Percentiles rank a stretch among this genome's conserved stretches.
Evolutionary conservation across 2,329 filamentous ascomycete species (phyloP).

Genomic region (Phaeosphaeria sp.): DNA sequence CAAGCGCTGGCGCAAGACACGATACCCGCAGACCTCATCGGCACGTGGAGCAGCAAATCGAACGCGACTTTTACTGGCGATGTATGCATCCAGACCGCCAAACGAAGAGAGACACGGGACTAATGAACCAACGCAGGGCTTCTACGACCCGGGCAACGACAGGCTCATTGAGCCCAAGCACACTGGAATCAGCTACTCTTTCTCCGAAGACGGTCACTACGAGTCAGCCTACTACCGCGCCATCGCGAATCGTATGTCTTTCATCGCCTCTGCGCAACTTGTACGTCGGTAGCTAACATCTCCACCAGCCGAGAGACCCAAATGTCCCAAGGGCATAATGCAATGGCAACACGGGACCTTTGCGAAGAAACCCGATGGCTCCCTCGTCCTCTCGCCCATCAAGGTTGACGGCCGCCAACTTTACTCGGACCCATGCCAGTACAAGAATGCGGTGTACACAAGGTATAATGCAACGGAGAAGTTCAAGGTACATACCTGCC

Average conservation of each 20-base stretch:
- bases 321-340: constrained; percentile 70
- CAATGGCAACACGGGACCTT: constrained; percentile 77
- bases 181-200: constrained; percentile 77
- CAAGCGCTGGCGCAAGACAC: constrained; percentile 41
- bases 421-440: constrained; percentile 69
- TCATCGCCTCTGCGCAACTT: constrained; percentile 72
- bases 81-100: constrained; percentile 54
- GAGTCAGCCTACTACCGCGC: constrained; percentile 75
- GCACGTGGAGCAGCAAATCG: constrained; percentile 76
- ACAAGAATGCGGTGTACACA: constrained; percentile 64
- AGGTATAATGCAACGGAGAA: constrained; percentile 71
- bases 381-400: constrained; percentile 66
- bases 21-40: constrained; percentile 58
- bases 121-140: constrained; percentile 58
- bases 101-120: background rate
- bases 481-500: constrained; percentile 59
- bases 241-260: constrained; percentile 70
- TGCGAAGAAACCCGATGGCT: constrained; percentile 63
- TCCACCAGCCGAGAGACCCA: constrained; percentile 61
- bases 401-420: constrained; percentile 72
- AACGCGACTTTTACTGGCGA: constrained; percentile 72
- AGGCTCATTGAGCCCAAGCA: constrained; percentile 68
- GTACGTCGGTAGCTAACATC: constrained; percentile 56
- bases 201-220: constrained; percentile 70
- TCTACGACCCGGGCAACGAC: constrained; percentile 73